A percentile compares a stretch with the other conserved stretches of the same genome.
These are phyloP conservation scores for Babesia divergens DNA, from an alignment of 169 alveolate genomes.

Conservation along the genomic window DNA sequence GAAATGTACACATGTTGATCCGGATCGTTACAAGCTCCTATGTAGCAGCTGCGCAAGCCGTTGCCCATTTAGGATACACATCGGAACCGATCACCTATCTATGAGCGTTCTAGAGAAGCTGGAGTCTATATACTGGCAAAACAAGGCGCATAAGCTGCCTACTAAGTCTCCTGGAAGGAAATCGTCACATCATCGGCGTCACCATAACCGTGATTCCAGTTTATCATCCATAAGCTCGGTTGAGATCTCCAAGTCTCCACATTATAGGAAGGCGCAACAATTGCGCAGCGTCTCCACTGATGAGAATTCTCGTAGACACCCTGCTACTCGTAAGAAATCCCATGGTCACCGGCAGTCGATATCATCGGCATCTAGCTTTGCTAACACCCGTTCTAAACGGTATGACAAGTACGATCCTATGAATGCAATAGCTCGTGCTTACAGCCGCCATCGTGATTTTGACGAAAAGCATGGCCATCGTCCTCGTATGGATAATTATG, in stretches of 20 bases:
- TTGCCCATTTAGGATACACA: conserved; percentile 62
- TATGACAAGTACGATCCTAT: too few relatives aligned
- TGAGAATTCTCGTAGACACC: background rate
- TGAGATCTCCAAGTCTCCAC: background rate
- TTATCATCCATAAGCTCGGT: background rate
- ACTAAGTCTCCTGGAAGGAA: conserved; percentile 8
- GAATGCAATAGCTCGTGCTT: too few relatives aligned
- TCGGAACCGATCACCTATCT: conserved; percentile 71
- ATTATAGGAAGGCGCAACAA: background rate
- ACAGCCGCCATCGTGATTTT: too few relatives aligned
- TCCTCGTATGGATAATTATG: too few relatives aligned
- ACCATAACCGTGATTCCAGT: background rate
- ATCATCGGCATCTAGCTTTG: background rate
- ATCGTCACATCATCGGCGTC: conserved; percentile 9
- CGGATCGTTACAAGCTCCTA: conserved; percentile 67
- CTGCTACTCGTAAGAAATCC: background rate
- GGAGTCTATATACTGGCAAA: conserved; percentile 64
- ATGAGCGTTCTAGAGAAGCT: conserved; percentile 65
- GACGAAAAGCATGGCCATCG: too few relatives aligned
- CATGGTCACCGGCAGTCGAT: background rate
- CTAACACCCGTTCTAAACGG: too few relatives aligned
- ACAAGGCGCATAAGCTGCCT: background rate
- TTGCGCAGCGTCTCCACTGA: background rate
- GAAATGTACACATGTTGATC: conserved; percentile 73
- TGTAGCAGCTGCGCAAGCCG: conserved; percentile 70